phyloP scores from a whole-genome alignment of 108 stramenopile species.

The Cyclotella cryptica region DNA sequence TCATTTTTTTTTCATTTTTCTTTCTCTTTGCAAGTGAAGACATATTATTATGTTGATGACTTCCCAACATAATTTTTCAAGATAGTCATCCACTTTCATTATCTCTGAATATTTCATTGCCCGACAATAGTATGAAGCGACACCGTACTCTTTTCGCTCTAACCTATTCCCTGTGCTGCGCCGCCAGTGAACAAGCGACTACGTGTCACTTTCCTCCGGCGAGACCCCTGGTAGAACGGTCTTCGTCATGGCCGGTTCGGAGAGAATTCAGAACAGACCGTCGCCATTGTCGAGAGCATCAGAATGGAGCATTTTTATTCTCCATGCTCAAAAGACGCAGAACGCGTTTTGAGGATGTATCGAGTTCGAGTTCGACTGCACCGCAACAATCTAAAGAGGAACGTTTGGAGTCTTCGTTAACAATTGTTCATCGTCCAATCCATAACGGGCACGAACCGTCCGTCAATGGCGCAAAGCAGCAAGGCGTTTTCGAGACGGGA shows the following conservation, averaged over 20 bases:
- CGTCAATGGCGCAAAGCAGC: too few species aligned
- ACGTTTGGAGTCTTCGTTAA: neutral
- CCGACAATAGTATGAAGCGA: neutral
- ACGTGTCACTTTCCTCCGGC: neutral
- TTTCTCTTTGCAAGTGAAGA: too few species aligned
- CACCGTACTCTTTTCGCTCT: neutral
- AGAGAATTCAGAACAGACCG: neutral
- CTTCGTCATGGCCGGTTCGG: neutral
- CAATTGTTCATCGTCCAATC: neutral
- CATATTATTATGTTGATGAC: too few species aligned
- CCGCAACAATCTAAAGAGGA: neutral
- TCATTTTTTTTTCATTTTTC: too few species aligned
- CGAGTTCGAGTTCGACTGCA: neutral
- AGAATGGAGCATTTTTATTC: neutral
- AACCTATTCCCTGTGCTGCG: neutral
- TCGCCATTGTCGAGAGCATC: neutral
- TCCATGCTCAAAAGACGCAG: constrained; percentile 3
- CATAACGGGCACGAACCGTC: too few species aligned
- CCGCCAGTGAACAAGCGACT: neutral
- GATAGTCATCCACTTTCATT: too few species aligned
- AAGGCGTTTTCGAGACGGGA: too few species aligned
- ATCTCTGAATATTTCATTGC: too few species aligned
- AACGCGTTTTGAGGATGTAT: neutral
- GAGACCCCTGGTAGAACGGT: neutral
- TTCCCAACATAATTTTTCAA: too few species aligned